These are phyloP conservation scores for Gracilaria caudata DNA, from an alignment of 23 red algal genomes.

Conservation along the genomic window DNA sequence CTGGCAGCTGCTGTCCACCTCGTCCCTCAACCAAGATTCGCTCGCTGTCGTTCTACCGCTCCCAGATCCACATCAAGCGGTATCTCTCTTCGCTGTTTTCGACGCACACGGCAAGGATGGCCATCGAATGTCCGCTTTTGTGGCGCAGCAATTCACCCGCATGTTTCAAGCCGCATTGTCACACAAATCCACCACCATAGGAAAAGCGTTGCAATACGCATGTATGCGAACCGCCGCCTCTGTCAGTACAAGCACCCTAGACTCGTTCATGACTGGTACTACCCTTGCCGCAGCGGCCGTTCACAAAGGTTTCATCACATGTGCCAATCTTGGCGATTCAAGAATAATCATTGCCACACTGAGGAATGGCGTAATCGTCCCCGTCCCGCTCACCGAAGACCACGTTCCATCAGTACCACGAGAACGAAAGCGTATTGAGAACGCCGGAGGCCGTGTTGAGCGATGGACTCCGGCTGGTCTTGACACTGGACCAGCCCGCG, in stretches of 20 bases:
- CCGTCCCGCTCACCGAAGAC: conserved; percentile 60
- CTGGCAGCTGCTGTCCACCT: conserved; percentile 75
- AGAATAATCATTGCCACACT: conserved; percentile 35
- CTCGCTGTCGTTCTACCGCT: conserved; percentile 44
- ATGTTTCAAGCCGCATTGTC: conserved; percentile 20
- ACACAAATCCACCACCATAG: conserved; percentile 1
- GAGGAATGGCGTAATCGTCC: background rate
- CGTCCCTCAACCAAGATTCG: conserved; percentile 74
- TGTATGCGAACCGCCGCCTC: conserved; percentile 34
- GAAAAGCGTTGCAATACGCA: conserved; percentile 20
- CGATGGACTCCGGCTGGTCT: conserved; percentile 68
- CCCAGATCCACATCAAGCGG: conserved; percentile 20
- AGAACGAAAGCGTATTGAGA: conserved; percentile 73
- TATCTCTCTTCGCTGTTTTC: conserved; percentile 73
- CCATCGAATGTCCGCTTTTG: conserved; percentile 63
- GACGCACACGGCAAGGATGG: conserved; percentile 82
- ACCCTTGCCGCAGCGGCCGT: conserved; percentile 63
- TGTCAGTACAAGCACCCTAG: conserved; percentile 1
- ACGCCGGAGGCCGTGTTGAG: conserved; percentile 70
- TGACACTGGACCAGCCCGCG: conserved; percentile 69
- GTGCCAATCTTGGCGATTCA: conserved; percentile 86
- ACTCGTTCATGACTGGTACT: conserved; percentile 67
- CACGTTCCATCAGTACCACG: conserved; percentile 52
- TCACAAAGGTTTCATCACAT: conserved; percentile 56
- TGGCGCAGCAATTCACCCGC: conserved; percentile 38